Evolutionary conservation across 1,284 basidiomycete genomes (phyloP).

Genomic region (Trichosporon sp.): DNA sequence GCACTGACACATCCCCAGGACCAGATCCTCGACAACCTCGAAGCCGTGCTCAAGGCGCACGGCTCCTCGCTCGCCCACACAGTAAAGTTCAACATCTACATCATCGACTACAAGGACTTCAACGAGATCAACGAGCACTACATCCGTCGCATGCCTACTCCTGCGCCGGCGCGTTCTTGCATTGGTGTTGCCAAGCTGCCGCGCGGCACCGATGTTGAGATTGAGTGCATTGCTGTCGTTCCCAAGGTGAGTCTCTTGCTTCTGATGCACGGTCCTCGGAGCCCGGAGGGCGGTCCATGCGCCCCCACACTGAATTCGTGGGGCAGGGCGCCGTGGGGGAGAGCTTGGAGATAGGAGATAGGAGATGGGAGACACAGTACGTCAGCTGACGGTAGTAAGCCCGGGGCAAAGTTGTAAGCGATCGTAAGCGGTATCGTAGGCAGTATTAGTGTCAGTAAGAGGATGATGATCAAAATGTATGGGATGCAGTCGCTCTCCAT

Average conservation of each 20-base stretch:
- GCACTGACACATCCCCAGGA: conserved; percentile 43
- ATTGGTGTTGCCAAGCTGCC: conserved; percentile 60
- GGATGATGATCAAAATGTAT: too few species aligned
- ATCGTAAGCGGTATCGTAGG: background rate
- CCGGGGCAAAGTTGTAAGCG: background rate
- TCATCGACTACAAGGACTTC: conserved; percentile 33
- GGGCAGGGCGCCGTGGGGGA: too few species aligned
- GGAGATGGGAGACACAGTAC: background rate
- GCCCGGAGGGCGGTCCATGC: too few species aligned
- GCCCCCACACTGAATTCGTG: too few species aligned
- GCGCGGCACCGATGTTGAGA: conserved; percentile 58
- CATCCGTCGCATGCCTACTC: conserved; percentile 38
- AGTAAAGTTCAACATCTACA: conserved; percentile 59
- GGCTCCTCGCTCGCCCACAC: conserved; percentile 58
- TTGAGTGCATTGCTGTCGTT: conserved; percentile 50
- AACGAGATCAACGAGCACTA: conserved; percentile 29
- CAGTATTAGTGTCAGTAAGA: background rate
- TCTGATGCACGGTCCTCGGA: too few species aligned
- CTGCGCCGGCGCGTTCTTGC: conserved; percentile 61
- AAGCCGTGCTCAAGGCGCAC: conserved; percentile 56
- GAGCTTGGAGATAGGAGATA: too few species aligned
- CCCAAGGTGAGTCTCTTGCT: background rate
- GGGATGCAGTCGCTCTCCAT: too few species aligned
- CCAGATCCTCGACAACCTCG: conserved; percentile 57
- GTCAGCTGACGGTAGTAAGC: background rate